Evolutionary conservation across 1,139 yeast species (phyloP).

Genomic region (Wickerhamiella infanticola): DNA sequence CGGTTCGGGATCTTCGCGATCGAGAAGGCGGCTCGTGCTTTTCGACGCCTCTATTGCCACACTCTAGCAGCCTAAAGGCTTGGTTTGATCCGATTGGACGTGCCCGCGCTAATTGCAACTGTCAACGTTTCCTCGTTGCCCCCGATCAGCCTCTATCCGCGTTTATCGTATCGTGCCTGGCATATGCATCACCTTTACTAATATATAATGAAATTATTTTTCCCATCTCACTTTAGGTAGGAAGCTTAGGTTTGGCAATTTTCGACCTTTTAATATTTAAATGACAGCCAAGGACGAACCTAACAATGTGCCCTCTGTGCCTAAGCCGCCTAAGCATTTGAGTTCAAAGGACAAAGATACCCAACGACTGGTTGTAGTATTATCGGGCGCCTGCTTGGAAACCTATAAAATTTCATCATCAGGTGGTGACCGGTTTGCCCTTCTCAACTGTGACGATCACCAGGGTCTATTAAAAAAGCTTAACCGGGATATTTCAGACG

Average conservation of each 20-base stretch:
- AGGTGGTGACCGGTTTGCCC: slow-evolving; percentile 83
- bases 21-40: too few species aligned
- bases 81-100: too few species aligned
- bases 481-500: slow-evolving; percentile 96
- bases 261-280: background rate
- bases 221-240: background rate
- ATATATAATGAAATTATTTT: background rate
- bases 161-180: background rate
- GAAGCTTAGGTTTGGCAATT: background rate
- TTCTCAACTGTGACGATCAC: slow-evolving; percentile 94
- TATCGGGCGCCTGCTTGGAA: slow-evolving; percentile 89
- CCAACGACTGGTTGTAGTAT: slow-evolving; percentile 75
- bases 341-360: slow-evolving; percentile 71
- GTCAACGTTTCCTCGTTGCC: too few species aligned
- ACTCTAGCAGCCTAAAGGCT: too few species aligned
- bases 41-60: too few species aligned
- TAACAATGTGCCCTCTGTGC: slow-evolving; percentile 31
- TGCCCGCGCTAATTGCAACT: too few species aligned
- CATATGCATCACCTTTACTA: background rate
- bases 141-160: too few species aligned
- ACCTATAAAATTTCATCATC: slow-evolving; percentile 77
- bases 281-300: slow-evolving; percentile 10
- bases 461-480: slow-evolving; percentile 88
- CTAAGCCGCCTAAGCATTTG: slow-evolving; percentile 69
- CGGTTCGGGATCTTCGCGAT: too few species aligned